phyloP scores from a whole-genome alignment of 352 stramenopile genomes.

The Sclerospora graminicola region DNA sequence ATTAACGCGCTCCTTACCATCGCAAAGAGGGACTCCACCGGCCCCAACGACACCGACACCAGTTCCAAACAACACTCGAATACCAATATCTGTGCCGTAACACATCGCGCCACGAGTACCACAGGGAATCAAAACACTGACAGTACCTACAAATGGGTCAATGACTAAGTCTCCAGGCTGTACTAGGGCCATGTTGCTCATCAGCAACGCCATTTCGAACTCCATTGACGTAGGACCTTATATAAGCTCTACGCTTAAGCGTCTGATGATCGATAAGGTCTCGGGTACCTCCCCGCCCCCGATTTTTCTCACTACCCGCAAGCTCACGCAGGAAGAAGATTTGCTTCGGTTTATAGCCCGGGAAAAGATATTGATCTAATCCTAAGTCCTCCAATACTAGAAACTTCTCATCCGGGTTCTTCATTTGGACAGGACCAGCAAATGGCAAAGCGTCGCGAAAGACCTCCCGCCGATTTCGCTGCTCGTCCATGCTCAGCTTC shows the following conservation, averaged over 20 bases:
- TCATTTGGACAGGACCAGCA: constrained; percentile 59
- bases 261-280: constrained; percentile 87
- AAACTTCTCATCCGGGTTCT: constrained; percentile 56
- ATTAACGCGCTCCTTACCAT: constrained; percentile 43
- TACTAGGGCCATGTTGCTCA: constrained; percentile 86
- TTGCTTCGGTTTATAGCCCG: constrained; percentile 32
- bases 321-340: constrained; percentile 66
- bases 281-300: constrained; percentile 47
- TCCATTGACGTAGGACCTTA: constrained; percentile 97
- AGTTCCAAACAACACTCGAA: constrained; percentile 89
- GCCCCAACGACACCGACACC: constrained; percentile 44
- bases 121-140: constrained; percentile 93
- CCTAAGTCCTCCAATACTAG: constrained; percentile 65
- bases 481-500: constrained; percentile 66
- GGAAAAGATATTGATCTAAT: constrained; percentile 35
- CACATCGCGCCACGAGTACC: constrained; percentile 88
- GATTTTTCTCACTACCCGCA: constrained; percentile 61
- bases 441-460: constrained; percentile 56
- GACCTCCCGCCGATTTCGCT: constrained; percentile 32
- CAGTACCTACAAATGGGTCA: constrained; percentile 97
- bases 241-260: constrained; percentile 91
- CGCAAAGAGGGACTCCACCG: constrained; percentile 9
- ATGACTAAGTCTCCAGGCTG: constrained; percentile 75
- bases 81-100: constrained; percentile 96
- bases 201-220: constrained; percentile 94